These are phyloP conservation scores for Aspergillus fumigatiaffinis DNA, from an alignment of 2,329 filamentous ascomycete species.

Conservation along the genomic window DNA sequence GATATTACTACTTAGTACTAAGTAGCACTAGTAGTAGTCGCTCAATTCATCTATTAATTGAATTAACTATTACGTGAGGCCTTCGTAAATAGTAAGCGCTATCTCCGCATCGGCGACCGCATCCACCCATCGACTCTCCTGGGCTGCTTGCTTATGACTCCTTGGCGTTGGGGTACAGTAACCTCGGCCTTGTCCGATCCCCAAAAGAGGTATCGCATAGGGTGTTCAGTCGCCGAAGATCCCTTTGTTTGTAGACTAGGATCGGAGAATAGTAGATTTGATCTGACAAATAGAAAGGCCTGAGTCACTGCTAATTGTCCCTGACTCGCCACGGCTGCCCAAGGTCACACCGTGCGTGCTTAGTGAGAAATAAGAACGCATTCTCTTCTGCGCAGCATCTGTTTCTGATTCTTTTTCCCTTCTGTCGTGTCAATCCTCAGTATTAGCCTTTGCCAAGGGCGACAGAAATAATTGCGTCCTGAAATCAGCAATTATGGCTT, in stretches of 20 bases:
- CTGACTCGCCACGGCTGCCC: background rate
- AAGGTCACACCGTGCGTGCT: background rate
- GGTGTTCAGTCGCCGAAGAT: background rate
- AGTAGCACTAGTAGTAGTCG: background rate
- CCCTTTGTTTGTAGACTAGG: background rate
- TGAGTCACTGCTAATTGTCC: background rate
- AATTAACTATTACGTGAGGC: background rate
- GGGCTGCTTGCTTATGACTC: background rate
- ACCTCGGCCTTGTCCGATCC: background rate
- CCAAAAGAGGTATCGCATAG: background rate
- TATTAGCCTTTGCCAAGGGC: background rate
- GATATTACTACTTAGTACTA: background rate
- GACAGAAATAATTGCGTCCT: background rate
- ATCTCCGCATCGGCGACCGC: background rate
- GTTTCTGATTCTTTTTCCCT: background rate
- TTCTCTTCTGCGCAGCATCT: constrained; percentile 1
- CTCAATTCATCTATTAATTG: background rate
- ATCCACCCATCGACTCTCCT: background rate
- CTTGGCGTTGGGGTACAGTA: background rate
- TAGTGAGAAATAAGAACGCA: background rate
- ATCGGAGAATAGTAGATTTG: background rate
- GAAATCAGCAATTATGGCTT: background rate
- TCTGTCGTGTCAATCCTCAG: background rate
- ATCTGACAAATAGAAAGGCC: background rate
- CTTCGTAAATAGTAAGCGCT: background rate